Evolutionary conservation across 805 yeast species (phyloP), one percentile per base, ranked within the genome.

Genomic region (Teunomyces kruisii): DNA sequence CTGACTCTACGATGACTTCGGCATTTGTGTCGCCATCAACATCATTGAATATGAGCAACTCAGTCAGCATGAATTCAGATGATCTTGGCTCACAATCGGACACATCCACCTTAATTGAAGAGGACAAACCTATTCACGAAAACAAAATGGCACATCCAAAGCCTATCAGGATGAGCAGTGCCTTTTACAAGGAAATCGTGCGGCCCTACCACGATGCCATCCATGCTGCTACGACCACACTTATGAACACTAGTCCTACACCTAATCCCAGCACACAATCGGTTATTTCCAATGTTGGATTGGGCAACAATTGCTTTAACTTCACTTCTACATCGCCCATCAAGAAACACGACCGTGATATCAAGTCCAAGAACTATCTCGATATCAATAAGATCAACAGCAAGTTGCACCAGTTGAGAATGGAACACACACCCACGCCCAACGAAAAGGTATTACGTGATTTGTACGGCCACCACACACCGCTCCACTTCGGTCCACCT

Each of bases 221-320:
- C 16, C 38, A 35, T 9, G 38, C 38, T 17, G 38, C 38, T n/a
- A 35, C 38, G 12, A 35, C 38, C 15, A 35, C 38, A 9, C 38
- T 35, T 13, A 35, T 35, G 38, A 35, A 35, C 12, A 32, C 29
- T 22, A 29, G 29, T 12, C 46, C 42, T 5, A 32, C 43, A 6
- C 37, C 47, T 15, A 39, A 19, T 19, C 44, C 31, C 16, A 14
- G 29, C 16, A 43, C 39, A 14, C 28, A 46, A 13, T 47, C 50
- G 24, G 28, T 47, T 16, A 40, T 47, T 27, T 33, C 50, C 56
- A 32, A 57, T 55, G 67, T 71, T 10, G 76, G 76, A 2, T 58
- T 72, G 40, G 74, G 76, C 6, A 69, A 64, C 49, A 61, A 64
- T 36, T 65, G 62, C 47, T 63, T 69, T 40, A 52, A 62, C 40